Evolutionary conservation across 805 yeast species (phyloP).

Genomic region (Candida ipomoeae): DNA sequence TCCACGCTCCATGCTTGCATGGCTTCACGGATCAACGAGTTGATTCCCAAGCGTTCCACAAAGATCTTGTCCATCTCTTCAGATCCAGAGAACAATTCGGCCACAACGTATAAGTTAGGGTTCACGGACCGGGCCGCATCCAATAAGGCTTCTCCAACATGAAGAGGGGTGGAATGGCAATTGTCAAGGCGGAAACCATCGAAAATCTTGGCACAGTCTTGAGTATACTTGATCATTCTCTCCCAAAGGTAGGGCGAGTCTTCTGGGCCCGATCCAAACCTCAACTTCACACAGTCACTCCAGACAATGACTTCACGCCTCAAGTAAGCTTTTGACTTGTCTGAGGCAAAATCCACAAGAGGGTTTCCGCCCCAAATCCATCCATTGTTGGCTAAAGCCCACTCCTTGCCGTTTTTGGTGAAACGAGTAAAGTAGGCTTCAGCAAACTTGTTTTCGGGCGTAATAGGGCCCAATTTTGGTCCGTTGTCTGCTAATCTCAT

Average conservation of each 20-base stretch:
- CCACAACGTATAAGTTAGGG: conserved; percentile 87
- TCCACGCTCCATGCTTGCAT: conserved; percentile 93
- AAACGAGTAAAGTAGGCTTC: conserved; percentile 89
- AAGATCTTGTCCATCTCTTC: conserved; percentile 86
- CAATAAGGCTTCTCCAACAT: conserved; percentile 84
- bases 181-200: conserved; percentile 92
- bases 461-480: conserved; percentile 68
- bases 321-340: conserved; percentile 71
- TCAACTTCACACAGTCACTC: conserved; percentile 94
- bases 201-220: conserved; percentile 66
- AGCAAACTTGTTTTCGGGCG: conserved; percentile 52
- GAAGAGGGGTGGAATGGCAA: conserved; percentile 94
- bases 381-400: conserved; percentile 89
- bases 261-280: conserved; percentile 72
- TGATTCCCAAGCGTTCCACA: conserved; percentile 86
- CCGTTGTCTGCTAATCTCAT: conserved; percentile 77
- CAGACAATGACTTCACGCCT: conserved; percentile 92
- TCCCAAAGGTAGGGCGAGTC: conserved; percentile 92
- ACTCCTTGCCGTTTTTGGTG: conserved; percentile 48
- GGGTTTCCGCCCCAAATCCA: conserved; percentile 99
- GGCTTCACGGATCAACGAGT: conserved; percentile 89
- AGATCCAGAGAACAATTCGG: conserved; percentile 90
- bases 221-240: conserved; percentile 75
- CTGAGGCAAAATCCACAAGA: conserved; percentile 85
- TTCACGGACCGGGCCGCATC: conserved; percentile 84